Evolutionary conservation across 2,329 filamentous ascomycete genomes (phyloP), one percentile per base, ranked within the genome.

Genomic region (Apiospora arundinis): DNA sequence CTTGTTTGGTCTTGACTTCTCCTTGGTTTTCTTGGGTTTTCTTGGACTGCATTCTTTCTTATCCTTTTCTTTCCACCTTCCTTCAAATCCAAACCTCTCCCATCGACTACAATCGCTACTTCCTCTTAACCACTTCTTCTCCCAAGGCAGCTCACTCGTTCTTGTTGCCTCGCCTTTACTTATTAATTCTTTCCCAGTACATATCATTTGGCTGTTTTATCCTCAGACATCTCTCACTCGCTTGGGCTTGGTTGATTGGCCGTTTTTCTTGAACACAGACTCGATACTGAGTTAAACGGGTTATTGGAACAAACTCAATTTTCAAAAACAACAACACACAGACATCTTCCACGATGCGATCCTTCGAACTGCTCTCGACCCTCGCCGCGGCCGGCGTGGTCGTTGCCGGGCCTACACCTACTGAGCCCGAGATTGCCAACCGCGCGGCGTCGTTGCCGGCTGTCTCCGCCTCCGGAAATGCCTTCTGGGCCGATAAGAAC

Each of bases 401-500:
- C 73, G 78, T 80, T 32, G 87, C 87, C 70, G 82, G 81, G 14
- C 88, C 89, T 68, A 89, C 88, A 42, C 81, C 79, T 60, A 88
- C 85, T 11, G 80, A 83, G 72, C 83, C 83, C 70, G 79, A 86
- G 74, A 81, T 85, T 25, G 85, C 86, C 9, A 81, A 80, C 78
- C 88, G 88, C 80, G 85, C 88, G 69, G 84, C 84, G 73, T 80
- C 81, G 68, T 75, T 89, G 37, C 85, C 88, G 23, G 79, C 83
- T 18, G 85, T 90, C 74, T 85, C 85, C 0, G 86, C 82, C 68
- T 88, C 86, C 25, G 88, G 88, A 75, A 90, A 90, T 82, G 88
- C 89, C 69, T 90, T 90, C 84, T 90, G 84, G 82, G 75, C 84
- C 56, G 86, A 83, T 74, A 81, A 82, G 70, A 79, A 83, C 9